A percentile compares a stretch with the other conserved stretches of the same genome.
Conservation (phyloP, 2,329 filamentous ascomycete species). For the Colletotrichum tanaceti region DNA sequence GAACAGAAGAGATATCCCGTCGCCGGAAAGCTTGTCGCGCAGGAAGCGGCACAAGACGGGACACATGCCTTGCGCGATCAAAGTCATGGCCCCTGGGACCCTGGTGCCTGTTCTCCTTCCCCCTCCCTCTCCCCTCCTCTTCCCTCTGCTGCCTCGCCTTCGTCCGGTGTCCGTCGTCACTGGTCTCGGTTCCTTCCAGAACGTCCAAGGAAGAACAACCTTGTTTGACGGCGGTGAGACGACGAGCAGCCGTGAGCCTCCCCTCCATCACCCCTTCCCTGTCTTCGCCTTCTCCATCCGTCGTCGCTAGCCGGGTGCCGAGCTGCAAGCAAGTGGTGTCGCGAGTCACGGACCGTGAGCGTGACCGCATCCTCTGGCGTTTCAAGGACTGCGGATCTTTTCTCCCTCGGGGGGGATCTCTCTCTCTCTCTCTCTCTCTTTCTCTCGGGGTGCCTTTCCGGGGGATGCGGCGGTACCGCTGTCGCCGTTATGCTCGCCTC, state of each 20-base stretch:
- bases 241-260: background rate
- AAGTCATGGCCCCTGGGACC: background rate
- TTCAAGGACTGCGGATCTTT: conserved; percentile 33
- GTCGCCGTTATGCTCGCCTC: conserved; percentile 3
- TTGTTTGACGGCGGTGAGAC: conserved; percentile 2
- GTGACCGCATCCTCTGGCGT: conserved; percentile 12
- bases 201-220: background rate
- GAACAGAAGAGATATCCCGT: background rate
- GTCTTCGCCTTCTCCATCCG: background rate
- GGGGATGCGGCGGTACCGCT: background rate
- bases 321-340: background rate
- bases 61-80: background rate
- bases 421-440: background rate
- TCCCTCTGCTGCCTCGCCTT: conserved; percentile 8
- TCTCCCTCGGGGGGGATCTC: conserved; percentile 1
- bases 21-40: background rate
- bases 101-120: no score
- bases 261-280: background rate
- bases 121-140: background rate
- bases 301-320: conserved; percentile 1
- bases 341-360: conserved; percentile 10
- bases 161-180: conserved; percentile 11
- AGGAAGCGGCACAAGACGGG: background rate
- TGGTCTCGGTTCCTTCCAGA: conserved; percentile 32
- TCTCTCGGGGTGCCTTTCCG: no score